Percentiles rank a stretch among this genome's conserved stretches.
Conservation (phyloP, 2,329 filamentous ascomycete species). For the Gaeumannomyces sp. region DNA sequence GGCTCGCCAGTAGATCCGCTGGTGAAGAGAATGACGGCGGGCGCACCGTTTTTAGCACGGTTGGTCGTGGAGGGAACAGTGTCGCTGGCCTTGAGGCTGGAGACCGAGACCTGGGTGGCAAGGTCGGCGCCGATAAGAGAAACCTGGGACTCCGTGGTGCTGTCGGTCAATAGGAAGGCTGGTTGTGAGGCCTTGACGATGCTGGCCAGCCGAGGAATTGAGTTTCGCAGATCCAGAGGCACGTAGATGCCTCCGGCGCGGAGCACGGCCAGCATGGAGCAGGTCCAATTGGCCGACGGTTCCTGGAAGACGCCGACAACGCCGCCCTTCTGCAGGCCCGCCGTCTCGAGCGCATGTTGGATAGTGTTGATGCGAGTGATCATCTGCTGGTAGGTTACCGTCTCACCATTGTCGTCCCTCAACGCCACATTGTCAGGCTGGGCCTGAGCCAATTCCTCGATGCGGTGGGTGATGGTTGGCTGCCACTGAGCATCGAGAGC, state of each 20-base stretch:
- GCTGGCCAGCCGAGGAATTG: slow-evolving; percentile 23
- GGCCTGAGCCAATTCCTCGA: slow-evolving; percentile 26
- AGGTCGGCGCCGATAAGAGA: not conserved
- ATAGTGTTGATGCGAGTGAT: not conserved
- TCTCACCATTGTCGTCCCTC: slow-evolving; percentile 13
- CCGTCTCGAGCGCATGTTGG: not conserved
- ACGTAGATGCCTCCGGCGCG: slow-evolving; percentile 31
- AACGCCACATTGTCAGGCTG: slow-evolving; percentile 14
- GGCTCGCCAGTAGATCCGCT: slow-evolving; percentile 29
- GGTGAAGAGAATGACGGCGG: slow-evolving; percentile 27
- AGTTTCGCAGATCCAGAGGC: slow-evolving; percentile 32
- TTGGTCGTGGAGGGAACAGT: not conserved
- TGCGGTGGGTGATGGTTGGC: slow-evolving; percentile 26
- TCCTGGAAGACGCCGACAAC: slow-evolving; percentile 34
- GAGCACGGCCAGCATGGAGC: slow-evolving; percentile 34
- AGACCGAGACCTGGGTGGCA: not conserved
- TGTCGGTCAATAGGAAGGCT: not conserved
- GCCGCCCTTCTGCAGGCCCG: not conserved
- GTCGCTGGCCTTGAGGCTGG: not conserved
- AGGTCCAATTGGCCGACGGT: slow-evolving; percentile 28
- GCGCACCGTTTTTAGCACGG: slow-evolving; percentile 15
- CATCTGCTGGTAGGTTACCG: slow-evolving; percentile 26
- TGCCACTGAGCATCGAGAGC: slow-evolving; percentile 22
- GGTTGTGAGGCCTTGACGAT: slow-evolving; percentile 17
- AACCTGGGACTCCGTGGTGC: not conserved